Base-by-base conservation (phyloP, 2,329 filamentous ascomycete genomes). In the Cladophialophora chaetospira region DNA sequence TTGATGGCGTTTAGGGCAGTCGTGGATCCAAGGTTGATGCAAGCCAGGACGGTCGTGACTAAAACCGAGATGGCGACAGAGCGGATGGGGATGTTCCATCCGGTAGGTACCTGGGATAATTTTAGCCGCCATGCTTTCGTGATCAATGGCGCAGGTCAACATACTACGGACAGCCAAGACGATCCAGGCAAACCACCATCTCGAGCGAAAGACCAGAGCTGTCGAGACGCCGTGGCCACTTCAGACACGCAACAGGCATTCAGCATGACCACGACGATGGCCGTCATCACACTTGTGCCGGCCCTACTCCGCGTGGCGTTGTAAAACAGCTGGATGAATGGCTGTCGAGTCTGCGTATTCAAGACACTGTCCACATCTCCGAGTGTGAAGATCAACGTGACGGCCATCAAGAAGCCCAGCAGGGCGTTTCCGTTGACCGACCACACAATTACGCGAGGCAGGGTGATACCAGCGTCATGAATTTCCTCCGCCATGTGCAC, bases 141-240 rank as follows among this genome's bases (percentile, higher is more conserved):
- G n/a, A n/a, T n/a, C n/a, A 77, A 45, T 23, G 42, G 26, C 75
- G 70, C 3, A 69, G 71, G 26, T 36, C 28, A 43, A n/a, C 35
- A n/a, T 9, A 51, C 46, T 38, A 46, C 5, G 6, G 52, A 45
- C 11, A 60, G 36, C 54, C 48, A 54, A 15, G 9, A 11, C 8
- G 40, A 38, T 6, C 40, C 10, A 29, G 73, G 74, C 3, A 77
- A 53, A 3, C 75, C 75, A 26, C 66, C 62, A 53, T 77, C 75
- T 23, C 75, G 71, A 3, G 74, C 72, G 64, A 84, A 84, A 0
- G 82, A 79, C 78, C 79, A 84, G 9, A 81, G 76, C 53, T 83
- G 77, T 10, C 82, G 76, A 0, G 82, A 84, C 0, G 82, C 81
- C 0, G 84, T 80, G 1, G 80, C 81, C 0, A 86, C 76, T 57